Evolutionary conservation across 2,329 filamentous ascomycete genomes (phyloP), one percentile per base, ranked within the genome.

Genomic region (Rasamsonia emersonii): DNA sequence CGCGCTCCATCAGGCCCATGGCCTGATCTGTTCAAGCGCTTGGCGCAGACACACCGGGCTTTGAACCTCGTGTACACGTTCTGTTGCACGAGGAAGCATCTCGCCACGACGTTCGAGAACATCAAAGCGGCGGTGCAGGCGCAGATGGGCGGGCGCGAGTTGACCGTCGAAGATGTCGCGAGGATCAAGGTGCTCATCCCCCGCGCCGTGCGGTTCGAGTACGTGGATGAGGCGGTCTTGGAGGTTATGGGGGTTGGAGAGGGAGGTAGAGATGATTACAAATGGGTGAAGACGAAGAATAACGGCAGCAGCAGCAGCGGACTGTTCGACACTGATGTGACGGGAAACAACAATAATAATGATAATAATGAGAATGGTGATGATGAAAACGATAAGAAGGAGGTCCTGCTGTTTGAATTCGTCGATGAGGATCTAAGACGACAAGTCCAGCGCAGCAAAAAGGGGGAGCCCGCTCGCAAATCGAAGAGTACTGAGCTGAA

Each of bases 1-100:
- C 26, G 49, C 30, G 45, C 44, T 2, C 53, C 49, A 8, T 41
- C 67, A 2, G 64, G 71, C 30, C 70, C 72, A 24, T 95, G 89
- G 86, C 86, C 88, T 1, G 69, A 75, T 1, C 67, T 72, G 27
- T 84, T 96, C 56, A 79, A 75, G 35, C 65, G 68, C 24, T 69
- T 96, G 6, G 77, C 81, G 16, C 78, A 79, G 53, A 82, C 79
- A 0, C 83, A 96, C 54, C 75, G 78, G 39, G 89, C 91, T 1
- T 63, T 98, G 38, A 98, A 94, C 47, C 64, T 96, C 2, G 86
- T 96, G 1, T 94, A 86, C 48, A 96, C 91, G 0, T 96, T 98
- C 53, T 93, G 86, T 62, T 91, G 79, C 53, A 89, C 89, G 1
- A 78, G 91, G 27, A 95, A 93, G 53, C 84, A 96, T 48, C 71